phyloP scores from a whole-genome alignment of 1,284 basidiomycete species.

The Heterobasidion parviporum region DNA sequence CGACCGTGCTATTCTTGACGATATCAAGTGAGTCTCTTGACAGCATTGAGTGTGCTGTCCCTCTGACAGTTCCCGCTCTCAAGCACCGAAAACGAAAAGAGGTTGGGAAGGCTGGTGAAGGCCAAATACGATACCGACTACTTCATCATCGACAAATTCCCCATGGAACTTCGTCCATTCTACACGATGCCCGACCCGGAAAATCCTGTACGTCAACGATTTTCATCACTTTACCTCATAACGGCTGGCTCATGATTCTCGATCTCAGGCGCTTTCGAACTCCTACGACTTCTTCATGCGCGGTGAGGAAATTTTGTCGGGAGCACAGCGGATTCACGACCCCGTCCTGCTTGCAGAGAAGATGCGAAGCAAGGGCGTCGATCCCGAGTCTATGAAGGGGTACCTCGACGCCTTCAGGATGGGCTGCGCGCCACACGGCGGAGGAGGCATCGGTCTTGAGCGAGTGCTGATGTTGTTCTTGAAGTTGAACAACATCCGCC shows the following conservation, averaged over 20 bases:
- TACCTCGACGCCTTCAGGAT: conserved; percentile 94
- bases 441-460: conserved; percentile 85
- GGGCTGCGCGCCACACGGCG: conserved; percentile 87
- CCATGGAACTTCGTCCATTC: conserved; percentile 88
- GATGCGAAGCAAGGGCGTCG: conserved; percentile 78
- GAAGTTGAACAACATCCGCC: conserved; percentile 91
- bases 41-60: not conserved
- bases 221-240: not conserved
- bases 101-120: conserved; percentile 83
- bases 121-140: conserved; percentile 95
- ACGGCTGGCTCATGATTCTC: conserved; percentile 3
- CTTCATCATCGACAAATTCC: conserved; percentile 98
- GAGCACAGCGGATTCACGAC: conserved; percentile 96
- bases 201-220: conserved; percentile 58
- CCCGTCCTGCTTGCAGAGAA: conserved; percentile 74
- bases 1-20: conserved; percentile 66
- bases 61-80: conserved; percentile 5
- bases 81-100: conserved; percentile 89
- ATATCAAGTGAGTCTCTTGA: conserved; percentile 64
- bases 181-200: conserved; percentile 96
- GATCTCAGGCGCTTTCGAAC: conserved; percentile 75
- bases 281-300: conserved; percentile 99
- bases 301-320: conserved; percentile 96
- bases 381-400: conserved; percentile 80
- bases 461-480: conserved; percentile 94